A percentile compares a stretch with the other conserved stretches of the same genome.
Conservation (phyloP, 352 stramenopile species). For the Globisporangium irregulare region DNA sequence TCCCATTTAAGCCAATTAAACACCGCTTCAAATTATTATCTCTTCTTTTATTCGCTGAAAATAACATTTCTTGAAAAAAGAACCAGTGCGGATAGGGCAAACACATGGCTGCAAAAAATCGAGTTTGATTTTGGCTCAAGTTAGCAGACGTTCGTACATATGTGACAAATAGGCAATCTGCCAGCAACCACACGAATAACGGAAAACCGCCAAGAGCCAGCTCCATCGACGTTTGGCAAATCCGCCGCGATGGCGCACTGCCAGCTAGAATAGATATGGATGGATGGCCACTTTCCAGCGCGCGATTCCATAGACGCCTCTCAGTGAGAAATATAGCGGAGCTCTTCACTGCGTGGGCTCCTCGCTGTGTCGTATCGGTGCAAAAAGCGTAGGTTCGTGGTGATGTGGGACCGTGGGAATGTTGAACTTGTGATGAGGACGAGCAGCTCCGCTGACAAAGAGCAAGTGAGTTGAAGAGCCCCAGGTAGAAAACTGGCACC, state of each 20-base stretch:
- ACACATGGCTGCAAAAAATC: not conserved
- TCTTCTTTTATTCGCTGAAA: not conserved
- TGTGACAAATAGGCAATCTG: not conserved
- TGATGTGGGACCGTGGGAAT: not conserved
- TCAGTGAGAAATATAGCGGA: not conserved
- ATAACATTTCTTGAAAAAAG: not conserved
- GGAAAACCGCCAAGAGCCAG: not conserved
- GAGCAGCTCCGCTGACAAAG: not conserved
- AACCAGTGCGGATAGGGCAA: not conserved
- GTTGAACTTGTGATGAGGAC: not conserved
- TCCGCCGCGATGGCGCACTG: not conserved
- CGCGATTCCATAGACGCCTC: not conserved
- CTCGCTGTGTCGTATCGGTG: not conserved
- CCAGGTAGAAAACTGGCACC: not conserved
- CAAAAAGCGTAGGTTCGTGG: not conserved
- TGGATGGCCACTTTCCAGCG: not conserved
- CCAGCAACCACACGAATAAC: not conserved
- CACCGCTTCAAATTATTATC: too few relatives aligned
- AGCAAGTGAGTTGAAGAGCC: not conserved
- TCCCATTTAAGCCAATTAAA: not conserved
- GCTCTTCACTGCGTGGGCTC: not conserved
- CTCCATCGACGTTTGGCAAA: not conserved
- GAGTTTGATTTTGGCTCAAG: not conserved
- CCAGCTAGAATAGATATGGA: not conserved
- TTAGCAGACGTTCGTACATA: not conserved